Evolutionary conservation across 768 basidiomycete species (phyloP), one percentile per base, ranked within the genome.

Genomic region (Termitomyces sp.): DNA sequence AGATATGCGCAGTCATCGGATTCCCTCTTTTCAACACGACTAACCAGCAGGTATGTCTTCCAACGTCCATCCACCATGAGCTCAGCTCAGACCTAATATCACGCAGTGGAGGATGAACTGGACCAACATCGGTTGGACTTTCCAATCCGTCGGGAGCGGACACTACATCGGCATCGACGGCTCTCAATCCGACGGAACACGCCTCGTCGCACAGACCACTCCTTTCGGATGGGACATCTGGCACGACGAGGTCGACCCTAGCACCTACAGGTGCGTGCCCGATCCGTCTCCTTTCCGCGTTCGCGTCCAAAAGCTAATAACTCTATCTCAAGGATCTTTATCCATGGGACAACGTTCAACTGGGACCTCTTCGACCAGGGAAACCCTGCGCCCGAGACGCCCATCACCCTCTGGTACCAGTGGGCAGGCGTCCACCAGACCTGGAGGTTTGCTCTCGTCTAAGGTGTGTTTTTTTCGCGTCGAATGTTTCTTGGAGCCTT

Each of bases 381-480:
- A 18, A 74, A 74, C 59, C 24, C 76, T 8, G 66, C 69, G 0
- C 75, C 76, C 6, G 81, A 81, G 5, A 80, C 77, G 0, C 70
- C 72, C 0, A 66, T 85, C 24, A 72, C 74, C 2, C 52, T 83
- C 28, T 85, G 83, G 82, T 62, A 62, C 15, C 71, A 71, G 18
- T 83, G 81, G 82, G 66, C 64, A 0, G 81, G 77, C 4, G 49
- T 72, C 20, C 82, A 84, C 62, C 84, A 86, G 69, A 73, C 78
- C 4, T 85, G 84, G 84, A 72, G 61, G 26, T 73, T 80, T 64
- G 69, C 67, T 39, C 62, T 58, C 9, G 57, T 55, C 26, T 61
- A 54, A 67, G 12, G 51, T 39, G 37, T 0, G 37, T 28, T 29
- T 41, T 41, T 29, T 5, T 4, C 36, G 1, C 1, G 9, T 28